Percentiles rank a stretch among this genome's conserved stretches.
Conservation (phyloP, 1,284 basidiomycete genomes). For the Rhodotorula sp. region DNA sequence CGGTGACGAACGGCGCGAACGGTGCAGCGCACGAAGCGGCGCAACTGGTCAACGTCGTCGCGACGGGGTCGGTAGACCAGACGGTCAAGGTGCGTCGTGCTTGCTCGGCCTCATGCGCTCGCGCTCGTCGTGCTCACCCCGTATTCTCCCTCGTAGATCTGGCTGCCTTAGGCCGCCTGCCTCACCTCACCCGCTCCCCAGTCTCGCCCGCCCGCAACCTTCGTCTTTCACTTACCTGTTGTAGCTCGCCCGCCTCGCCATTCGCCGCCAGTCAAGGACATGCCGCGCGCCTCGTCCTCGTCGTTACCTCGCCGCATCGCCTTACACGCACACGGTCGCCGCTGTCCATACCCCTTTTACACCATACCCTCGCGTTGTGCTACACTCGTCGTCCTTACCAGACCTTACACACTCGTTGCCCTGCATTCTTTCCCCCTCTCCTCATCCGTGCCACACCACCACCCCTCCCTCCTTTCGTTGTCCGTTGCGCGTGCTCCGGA, state of each 20-base stretch:
- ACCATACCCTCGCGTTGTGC: slow-evolving; percentile 6
- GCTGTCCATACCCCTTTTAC: background rate
- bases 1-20: slow-evolving; percentile 48
- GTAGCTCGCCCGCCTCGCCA: background rate
- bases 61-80: slow-evolving; percentile 78
- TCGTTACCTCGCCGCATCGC: background rate
- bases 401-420: background rate
- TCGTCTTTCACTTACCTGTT: background rate
- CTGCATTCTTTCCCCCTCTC: background rate
- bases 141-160: slow-evolving; percentile 9
- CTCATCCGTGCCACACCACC: background rate
- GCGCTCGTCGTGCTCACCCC: background rate
- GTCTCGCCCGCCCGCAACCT: too few species aligned
- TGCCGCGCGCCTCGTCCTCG: too few species aligned
- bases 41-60: slow-evolving; percentile 70
- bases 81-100: slow-evolving; percentile 24
- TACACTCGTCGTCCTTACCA: background rate
- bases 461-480: background rate
- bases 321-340: background rate
- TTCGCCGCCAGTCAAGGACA: background rate
- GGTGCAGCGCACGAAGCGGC: slow-evolving; percentile 15
- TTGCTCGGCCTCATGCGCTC: too few species aligned
- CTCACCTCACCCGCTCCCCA: too few species aligned
- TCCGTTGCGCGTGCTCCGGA: background rate
- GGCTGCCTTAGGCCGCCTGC: slow-evolving; percentile 12